phyloP scores from a whole-genome alignment of 805 yeast genomes.

The Groenewaldozyma tartarivorans region DNA sequence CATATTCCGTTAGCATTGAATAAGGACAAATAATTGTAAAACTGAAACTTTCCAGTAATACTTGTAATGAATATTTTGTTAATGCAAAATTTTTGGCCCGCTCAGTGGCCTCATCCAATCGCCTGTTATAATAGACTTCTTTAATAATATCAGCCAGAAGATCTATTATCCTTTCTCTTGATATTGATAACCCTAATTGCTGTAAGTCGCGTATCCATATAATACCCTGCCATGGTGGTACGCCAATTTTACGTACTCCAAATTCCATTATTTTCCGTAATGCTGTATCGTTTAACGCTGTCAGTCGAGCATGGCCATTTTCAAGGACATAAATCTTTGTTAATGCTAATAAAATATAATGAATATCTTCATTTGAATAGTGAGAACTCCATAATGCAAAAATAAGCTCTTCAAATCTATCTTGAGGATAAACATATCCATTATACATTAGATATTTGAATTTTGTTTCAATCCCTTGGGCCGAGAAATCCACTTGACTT shows the following conservation, averaged over 20 bases:
- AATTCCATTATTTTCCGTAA: background rate
- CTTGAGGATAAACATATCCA: constrained; percentile 1
- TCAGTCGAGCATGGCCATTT: background rate
- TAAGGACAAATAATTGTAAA: background rate
- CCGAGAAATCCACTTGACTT: background rate
- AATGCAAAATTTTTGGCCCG: background rate
- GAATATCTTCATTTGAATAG: background rate
- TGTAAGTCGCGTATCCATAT: background rate
- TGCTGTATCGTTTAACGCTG: background rate
- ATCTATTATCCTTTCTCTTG: background rate
- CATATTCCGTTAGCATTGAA: background rate
- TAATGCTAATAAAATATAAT: background rate
- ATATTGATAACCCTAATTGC: background rate
- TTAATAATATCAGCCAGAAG: background rate
- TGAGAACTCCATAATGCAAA: background rate
- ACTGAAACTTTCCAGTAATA: background rate
- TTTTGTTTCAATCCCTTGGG: background rate
- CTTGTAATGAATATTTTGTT: background rate
- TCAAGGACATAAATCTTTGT: background rate
- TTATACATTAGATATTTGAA: background rate
- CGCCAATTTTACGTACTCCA: background rate
- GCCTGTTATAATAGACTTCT: background rate
- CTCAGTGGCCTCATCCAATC: background rate
- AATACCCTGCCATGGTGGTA: background rate
- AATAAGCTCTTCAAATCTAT: background rate